A percentile compares a stretch with the other conserved stretches of the same genome.
These are phyloP conservation scores for Apiotrichum siamense DNA, from an alignment of 1,284 basidiomycete genomes.

Conservation along the genomic window DNA sequence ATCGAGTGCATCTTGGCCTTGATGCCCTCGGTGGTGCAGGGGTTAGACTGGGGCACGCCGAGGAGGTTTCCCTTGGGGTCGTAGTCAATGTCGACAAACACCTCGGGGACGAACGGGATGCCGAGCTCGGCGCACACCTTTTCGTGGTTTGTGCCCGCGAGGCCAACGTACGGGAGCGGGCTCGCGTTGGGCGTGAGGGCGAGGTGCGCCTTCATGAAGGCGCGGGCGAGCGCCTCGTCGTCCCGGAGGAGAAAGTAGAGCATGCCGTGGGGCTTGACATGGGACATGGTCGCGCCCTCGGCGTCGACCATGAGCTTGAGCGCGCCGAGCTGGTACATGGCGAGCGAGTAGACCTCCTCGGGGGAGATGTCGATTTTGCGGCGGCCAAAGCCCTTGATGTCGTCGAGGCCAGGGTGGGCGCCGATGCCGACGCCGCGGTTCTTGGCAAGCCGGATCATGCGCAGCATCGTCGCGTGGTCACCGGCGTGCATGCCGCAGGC, in stretches of 20 bases:
- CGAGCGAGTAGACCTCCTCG: conserved; percentile 17
- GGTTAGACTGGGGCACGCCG: conserved; percentile 28
- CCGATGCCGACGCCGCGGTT: conserved; percentile 38
- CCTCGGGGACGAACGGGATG: conserved; percentile 39
- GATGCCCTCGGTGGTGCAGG: conserved; percentile 49
- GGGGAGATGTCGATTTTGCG: conserved; percentile 12
- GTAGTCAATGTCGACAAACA: conserved; percentile 37
- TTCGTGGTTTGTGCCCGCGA: conserved; percentile 40
- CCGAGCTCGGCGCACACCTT: conserved; percentile 29
- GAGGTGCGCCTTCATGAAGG: conserved; percentile 33
- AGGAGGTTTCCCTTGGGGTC: conserved; percentile 26
- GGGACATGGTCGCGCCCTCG: conserved; percentile 29
- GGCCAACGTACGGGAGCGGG: conserved; percentile 35
- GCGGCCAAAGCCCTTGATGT: conserved; percentile 15
- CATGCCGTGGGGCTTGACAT: conserved; percentile 25
- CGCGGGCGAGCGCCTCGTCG: conserved; percentile 28
- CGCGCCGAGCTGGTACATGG: conserved; percentile 36
- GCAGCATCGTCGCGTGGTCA: conserved; percentile 39
- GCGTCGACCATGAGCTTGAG: conserved; percentile 37
- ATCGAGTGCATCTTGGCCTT: conserved; percentile 67
- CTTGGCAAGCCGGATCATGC: conserved; percentile 37
- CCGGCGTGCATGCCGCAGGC: conserved; percentile 43
- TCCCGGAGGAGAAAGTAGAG: conserved; percentile 36
- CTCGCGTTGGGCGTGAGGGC: conserved; percentile 21
- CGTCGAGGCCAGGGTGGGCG: conserved; percentile 23